phyloP scores from a whole-genome alignment of 2,329 filamentous ascomycete genomes.

The Parascedosporium putredinis region DNA sequence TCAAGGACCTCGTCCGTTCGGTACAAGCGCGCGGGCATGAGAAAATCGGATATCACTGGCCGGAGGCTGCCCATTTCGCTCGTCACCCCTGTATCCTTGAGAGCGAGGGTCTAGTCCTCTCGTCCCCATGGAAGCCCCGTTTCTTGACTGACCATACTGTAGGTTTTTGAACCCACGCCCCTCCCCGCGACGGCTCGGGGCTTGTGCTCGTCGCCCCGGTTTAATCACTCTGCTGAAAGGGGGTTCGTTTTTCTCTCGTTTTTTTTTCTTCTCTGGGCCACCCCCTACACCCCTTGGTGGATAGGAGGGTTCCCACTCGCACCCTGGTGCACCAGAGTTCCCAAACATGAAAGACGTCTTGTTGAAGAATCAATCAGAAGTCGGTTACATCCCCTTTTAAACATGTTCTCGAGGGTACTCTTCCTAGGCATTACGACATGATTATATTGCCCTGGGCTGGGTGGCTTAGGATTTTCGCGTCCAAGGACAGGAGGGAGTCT shows the following conservation, averaged over 20 bases:
- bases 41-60: neutral
- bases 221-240: too few species aligned
- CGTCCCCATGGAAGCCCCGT: too few species aligned
- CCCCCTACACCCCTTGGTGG: too few species aligned
- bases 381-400: neutral
- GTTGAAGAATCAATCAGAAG: neutral
- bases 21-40: neutral
- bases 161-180: too few species aligned
- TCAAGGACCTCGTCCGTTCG: too few species aligned
- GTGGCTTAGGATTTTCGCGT: neutral
- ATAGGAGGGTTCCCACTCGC: too few species aligned
- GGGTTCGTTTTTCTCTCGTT: neutral
- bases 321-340: neutral
- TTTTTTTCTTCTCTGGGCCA: neutral
- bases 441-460: neutral
- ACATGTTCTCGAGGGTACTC: neutral
- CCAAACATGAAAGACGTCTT: neutral
- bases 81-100: neutral
- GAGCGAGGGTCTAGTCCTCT: too few species aligned
- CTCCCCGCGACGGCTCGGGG: neutral
- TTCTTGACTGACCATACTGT: too few species aligned
- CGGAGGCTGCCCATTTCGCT: neutral
- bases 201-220: neutral
- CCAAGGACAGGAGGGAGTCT: neutral
- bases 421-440: neutral